phyloP scores from a whole-genome alignment of 768 basidiomycete species.

The Collybiopsis luxurians region DNA sequence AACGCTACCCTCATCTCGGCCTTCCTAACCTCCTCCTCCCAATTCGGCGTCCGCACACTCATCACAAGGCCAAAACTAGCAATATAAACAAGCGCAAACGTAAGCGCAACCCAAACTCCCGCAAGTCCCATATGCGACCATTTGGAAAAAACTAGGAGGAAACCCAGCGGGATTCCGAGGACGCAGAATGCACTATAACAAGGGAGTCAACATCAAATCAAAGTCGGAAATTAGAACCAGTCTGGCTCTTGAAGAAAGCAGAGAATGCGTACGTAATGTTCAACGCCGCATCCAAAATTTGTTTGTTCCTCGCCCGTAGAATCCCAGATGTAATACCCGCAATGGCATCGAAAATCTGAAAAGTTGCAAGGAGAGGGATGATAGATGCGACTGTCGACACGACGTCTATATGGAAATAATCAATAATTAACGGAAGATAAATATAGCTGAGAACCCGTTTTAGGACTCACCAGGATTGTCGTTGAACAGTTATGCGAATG shows the following conservation, averaged over 20 bases:
- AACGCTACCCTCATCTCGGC: conserved; percentile 50
- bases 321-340: conserved; percentile 70
- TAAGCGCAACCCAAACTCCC: conserved; percentile 87
- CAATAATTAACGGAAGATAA: conserved; percentile 18
- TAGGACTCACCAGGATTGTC: conserved; percentile 50
- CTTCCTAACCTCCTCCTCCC: conserved; percentile 66
- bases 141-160: conserved; percentile 77
- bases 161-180: conserved; percentile 72
- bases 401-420: conserved; percentile 41
- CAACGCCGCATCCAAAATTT: conserved; percentile 71
- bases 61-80: conserved; percentile 52
- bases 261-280: conserved; percentile 57
- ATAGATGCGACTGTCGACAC: conserved; percentile 63
- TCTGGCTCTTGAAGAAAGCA: too few relatives aligned
- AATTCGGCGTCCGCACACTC: conserved; percentile 54
- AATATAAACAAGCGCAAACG: conserved; percentile 59
- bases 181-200: conserved; percentile 10
- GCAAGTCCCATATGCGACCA: conserved; percentile 48
- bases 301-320: conserved; percentile 80
- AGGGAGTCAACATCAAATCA: conserved; percentile 74
- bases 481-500: conserved; percentile 78
- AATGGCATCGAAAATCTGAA: conserved; percentile 85
- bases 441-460: neutral
- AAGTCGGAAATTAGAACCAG: conserved; percentile 25
- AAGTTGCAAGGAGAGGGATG: conserved; percentile 72